Base-by-base conservation (phyloP, 2,329 filamentous ascomycete species). In the Tolypocladium endophyticum region DNA sequence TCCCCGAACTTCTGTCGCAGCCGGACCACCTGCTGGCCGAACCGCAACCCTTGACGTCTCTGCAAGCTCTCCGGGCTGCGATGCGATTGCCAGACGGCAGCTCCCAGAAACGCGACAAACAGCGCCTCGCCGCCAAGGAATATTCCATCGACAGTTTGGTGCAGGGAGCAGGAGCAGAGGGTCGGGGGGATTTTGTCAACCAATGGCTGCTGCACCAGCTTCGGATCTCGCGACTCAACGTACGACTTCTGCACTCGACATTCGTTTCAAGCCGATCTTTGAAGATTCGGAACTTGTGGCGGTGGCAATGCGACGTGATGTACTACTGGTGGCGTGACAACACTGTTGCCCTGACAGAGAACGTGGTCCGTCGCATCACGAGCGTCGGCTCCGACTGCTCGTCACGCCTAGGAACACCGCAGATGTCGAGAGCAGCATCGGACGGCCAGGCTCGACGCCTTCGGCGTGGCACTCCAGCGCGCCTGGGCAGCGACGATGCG, bases 201-300 rank as follows among this genome's bases (percentile, higher is more conserved):
- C 73, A 78, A 47, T 84, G 81, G 81, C 69, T 84, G 3, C 72
- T 83, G 16, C 78, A 83, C 55, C 76, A 77, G 50, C 71, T 84
- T 47, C 75, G 79, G 41, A 70, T 72, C 18, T 80, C 77, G 3
- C 71, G 78, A 0, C 65, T 81, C 59, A 76, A 80, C 61, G 78
- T 71, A 1, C 69, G 76, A 59, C 65, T 78, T 2, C 70, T 83
- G 9, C 75, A 77, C 61, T 66, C 65, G 9, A 69, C 65, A 3
- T 73, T 74, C 59, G 61, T 64, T 53, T 65, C 62, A 39, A 68
- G 62, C 54, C 62, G 64, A 8, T 65, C 64, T 12, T 64, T 75
- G 14, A 66, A 67, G 38, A 74, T 76, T n/a, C 65, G 67, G 6
- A 71, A 76, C 47, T 58, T 63, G 36, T 65, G 64, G 62, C 68